Base-by-base conservation (phyloP, 2,329 filamentous ascomycete genomes). In the Grosmannia penicillata region DNA sequence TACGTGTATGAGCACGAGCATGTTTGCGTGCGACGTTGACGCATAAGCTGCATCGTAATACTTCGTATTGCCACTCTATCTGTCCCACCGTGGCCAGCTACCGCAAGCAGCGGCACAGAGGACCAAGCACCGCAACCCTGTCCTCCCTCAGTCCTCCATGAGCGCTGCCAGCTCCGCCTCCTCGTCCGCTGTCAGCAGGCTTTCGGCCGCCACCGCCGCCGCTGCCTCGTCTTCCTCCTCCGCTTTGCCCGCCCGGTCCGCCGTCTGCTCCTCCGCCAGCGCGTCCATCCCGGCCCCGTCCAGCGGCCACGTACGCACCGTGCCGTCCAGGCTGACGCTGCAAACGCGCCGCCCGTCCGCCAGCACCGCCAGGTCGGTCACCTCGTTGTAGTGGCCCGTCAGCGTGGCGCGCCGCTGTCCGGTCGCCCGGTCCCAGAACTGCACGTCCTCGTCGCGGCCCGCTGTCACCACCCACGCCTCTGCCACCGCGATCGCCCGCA, bases 281-380 rank as follows among this genome's bases (percentile, higher is more conserved):
- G 58, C 60, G 41, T 72, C 68, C n/a, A 75, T 54, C 21, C 61
- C 64, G 15, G 52, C 70, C 69, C 70, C 75, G 36, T 67, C 68
- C 37, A 96, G 60, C 11, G 78, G 76, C 91, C 91, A 98, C 39
- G 70, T 75, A 49, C 91, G 74, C 28, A 96, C 68, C 1, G 91
- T 96, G 3, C 78, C 81, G 59, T 98, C 91, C 48, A 96, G 93
- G 46, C 83, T 77, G 39, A 91, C 82, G 54, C 86, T 95, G 45
- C 83, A 75, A 10, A 93, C 62, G 19, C 59, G 59, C 41, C 65
- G 62, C 17, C 58, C 58, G 43, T 65, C 63, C 17, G 61, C 63
- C 22, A 86, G 55, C 36, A 93, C 54, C 2, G 80, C 65, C 31
- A 96, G 59, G 26, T 79, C 84, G 1, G 85, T 95, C 13, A 98